A percentile compares a stretch with the other conserved stretches of the same genome.
Conservation (phyloP, 164 flowering plant genomes). For the Taxillus chinensis region DNA sequence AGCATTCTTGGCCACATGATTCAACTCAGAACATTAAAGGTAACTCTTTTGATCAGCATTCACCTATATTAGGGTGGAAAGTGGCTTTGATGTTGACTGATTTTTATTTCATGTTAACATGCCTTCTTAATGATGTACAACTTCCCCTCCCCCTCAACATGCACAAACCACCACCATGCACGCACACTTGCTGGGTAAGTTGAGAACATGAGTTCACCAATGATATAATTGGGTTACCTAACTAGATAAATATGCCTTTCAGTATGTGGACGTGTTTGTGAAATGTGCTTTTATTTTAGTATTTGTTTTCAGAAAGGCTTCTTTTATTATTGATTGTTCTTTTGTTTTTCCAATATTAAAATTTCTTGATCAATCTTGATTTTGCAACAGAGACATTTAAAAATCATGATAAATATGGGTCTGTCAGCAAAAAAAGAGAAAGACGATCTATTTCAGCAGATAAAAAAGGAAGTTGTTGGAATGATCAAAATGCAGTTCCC, state of each 20-base stretch:
- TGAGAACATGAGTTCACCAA: background rate
- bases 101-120: too few relatives aligned
- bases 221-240: background rate
- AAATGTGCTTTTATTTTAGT: background rate
- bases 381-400: slow-evolving; percentile 65
- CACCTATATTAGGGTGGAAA: background rate
- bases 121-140: too few relatives aligned
- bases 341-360: background rate
- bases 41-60: slow-evolving; percentile 9
- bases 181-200: too few relatives aligned
- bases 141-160: too few relatives aligned
- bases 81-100: too few relatives aligned
- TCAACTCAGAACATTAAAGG: slow-evolving; percentile 90
- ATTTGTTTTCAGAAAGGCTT: background rate
- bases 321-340: background rate
- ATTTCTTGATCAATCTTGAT: slow-evolving; percentile 3
- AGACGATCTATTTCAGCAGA: slow-evolving; percentile 61
- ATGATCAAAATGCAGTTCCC: slow-evolving; percentile 50
- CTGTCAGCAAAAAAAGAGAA: slow-evolving; percentile 77
- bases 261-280: background rate
- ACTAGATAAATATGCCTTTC: background rate
- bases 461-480: slow-evolving; percentile 74
- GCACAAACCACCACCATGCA: too few relatives aligned
- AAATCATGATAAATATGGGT: slow-evolving; percentile 57
- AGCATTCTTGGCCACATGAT: slow-evolving; percentile 80